Conservation (phyloP, 371 early-diverging fungal species). For the Apophysomyces sp. region DNA sequence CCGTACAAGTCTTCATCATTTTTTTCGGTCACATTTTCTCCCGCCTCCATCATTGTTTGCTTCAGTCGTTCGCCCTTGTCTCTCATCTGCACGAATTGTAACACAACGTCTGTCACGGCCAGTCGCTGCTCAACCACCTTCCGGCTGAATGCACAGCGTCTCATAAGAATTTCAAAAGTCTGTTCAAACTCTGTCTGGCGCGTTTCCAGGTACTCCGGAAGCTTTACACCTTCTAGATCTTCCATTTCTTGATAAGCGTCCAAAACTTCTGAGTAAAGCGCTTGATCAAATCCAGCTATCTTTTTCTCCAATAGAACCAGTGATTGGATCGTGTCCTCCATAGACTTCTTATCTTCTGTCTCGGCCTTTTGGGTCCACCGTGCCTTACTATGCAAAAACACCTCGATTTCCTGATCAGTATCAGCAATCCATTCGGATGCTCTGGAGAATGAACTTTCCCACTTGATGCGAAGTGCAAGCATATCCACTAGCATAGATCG, state of each 20-base stretch:
- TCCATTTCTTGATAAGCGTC: constrained; percentile 52
- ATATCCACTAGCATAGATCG: constrained; percentile 33
- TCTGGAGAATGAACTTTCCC: constrained; percentile 47
- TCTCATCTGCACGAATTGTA: constrained; percentile 29
- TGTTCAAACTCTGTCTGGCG: constrained; percentile 49
- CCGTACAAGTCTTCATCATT: constrained; percentile 22
- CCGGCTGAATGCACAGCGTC: constrained; percentile 39
- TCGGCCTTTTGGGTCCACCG: constrained; percentile 33
- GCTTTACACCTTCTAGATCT: constrained; percentile 12
- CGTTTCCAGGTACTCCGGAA: constrained; percentile 44
- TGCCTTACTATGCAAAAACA: constrained; percentile 32
- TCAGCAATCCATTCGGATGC: constrained; percentile 41
- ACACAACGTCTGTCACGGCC: constrained; percentile 30
- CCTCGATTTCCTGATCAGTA: constrained; percentile 33
- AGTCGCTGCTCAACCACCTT: constrained; percentile 47
- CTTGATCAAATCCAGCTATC: constrained; percentile 45
- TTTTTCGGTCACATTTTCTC: constrained; percentile 5
- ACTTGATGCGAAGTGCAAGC: constrained; percentile 36
- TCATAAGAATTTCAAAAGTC: constrained; percentile 44
- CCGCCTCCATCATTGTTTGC: constrained; percentile 17
- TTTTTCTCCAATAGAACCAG: constrained; percentile 30
- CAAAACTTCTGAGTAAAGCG: constrained; percentile 30
- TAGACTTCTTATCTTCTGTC: constrained; percentile 7
- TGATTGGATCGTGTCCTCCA: constrained; percentile 37
- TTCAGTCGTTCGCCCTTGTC: constrained; percentile 39